Conservation (phyloP, 768 basidiomycete species). For the Phylloporus sp. region DNA sequence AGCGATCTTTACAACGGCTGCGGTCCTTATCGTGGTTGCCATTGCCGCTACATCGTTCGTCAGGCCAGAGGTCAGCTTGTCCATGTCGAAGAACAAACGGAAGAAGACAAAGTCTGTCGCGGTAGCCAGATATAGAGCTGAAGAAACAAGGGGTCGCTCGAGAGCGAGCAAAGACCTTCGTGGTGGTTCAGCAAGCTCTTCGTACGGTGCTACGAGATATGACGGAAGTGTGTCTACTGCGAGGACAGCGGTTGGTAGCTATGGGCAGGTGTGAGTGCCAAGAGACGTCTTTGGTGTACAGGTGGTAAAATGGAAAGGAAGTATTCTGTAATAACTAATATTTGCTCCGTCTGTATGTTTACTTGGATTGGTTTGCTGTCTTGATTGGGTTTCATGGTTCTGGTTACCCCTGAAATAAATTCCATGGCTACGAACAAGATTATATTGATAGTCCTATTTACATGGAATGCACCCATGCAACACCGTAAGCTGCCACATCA, state of each 20-base stretch:
- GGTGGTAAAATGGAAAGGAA: conserved; percentile 1
- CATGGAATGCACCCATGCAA: background rate
- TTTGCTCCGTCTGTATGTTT: conserved; percentile 1
- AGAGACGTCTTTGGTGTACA: background rate
- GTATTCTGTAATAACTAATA: conserved; percentile 14
- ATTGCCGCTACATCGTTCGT: conserved; percentile 46
- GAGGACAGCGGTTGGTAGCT: conserved; percentile 8
- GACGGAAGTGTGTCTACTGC: conserved; percentile 5
- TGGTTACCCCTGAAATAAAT: background rate
- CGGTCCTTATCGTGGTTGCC: conserved; percentile 48
- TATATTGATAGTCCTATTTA: background rate
- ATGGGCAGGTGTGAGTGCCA: background rate
- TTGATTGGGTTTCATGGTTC: background rate
- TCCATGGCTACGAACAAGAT: background rate
- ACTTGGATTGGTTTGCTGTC: background rate
- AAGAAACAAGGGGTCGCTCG: conserved; percentile 25
- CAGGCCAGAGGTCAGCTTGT: conserved; percentile 29
- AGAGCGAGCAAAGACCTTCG: conserved; percentile 40
- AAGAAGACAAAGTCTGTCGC: conserved; percentile 2
- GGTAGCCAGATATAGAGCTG: conserved; percentile 5
- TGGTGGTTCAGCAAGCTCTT: conserved; percentile 26
- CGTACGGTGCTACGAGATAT: conserved; percentile 16
- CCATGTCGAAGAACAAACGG: conserved; percentile 13
- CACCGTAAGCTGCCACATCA: background rate
- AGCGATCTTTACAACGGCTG: conserved; percentile 63